A percentile compares a stretch with the other conserved stretches of the same genome.
Evolutionary conservation across 345 rosid genomes (phyloP).

Genomic region (Camelina sativa): DNA sequence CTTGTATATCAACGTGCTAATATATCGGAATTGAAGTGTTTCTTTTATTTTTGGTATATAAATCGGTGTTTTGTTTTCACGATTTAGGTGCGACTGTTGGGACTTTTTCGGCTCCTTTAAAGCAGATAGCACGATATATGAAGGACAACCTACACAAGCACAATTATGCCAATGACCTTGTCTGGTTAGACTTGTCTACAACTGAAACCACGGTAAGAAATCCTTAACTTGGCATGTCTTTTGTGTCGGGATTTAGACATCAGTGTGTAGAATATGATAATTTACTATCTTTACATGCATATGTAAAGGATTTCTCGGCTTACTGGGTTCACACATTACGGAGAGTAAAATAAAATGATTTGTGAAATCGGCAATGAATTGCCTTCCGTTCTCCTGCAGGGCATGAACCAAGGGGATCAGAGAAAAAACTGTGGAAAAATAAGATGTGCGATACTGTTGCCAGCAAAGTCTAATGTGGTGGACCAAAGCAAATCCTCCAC

Average conservation of each 20-base stretch:
- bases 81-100: slow-evolving; percentile 77
- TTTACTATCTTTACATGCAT: slow-evolving; percentile 1
- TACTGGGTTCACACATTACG: slow-evolving; percentile 12
- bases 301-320: slow-evolving; percentile 8
- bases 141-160: slow-evolving; percentile 50
- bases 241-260: slow-evolving; percentile 12
- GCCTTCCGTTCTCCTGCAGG: slow-evolving; percentile 50
- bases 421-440: slow-evolving; percentile 60
- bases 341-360: slow-evolving; percentile 10
- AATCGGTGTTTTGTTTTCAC: slow-evolving; percentile 26
- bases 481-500: slow-evolving; percentile 46
- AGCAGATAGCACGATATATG: slow-evolving; percentile 58
- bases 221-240: slow-evolving; percentile 16
- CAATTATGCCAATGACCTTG: slow-evolving; percentile 57
- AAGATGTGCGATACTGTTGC: slow-evolving; percentile 72
- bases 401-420: slow-evolving; percentile 46
- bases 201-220: slow-evolving; percentile 55
- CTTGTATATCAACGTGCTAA: neutral
- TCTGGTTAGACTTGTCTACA: slow-evolving; percentile 71
- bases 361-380: slow-evolving; percentile 21
- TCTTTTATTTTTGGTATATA: slow-evolving; percentile 15
- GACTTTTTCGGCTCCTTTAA: slow-evolving; percentile 70
- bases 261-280: slow-evolving; percentile 12
- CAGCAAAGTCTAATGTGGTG: slow-evolving; percentile 57
- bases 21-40: slow-evolving; percentile 6